Conservation (phyloP, 805 yeast species). For the Lachancea kluyveri region DNA sequence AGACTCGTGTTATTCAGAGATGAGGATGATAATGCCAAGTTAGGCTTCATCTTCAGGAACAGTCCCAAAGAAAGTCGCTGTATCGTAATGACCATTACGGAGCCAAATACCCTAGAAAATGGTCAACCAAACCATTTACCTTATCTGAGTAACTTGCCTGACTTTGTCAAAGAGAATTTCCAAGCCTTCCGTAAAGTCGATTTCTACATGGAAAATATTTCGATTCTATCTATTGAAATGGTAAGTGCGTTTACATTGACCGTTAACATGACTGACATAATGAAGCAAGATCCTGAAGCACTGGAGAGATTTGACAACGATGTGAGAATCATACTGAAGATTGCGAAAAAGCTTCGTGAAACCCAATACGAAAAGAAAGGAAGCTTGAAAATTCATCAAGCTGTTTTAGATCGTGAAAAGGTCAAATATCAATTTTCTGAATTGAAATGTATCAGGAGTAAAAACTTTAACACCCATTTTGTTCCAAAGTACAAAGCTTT, state of each 20-base stretch:
- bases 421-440: constrained; percentile 16
- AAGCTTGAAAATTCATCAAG: constrained; percentile 27
- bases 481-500: constrained; percentile 41
- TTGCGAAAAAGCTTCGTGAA: constrained; percentile 21
- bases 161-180: constrained; percentile 25
- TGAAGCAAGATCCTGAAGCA: constrained; percentile 25
- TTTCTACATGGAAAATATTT: constrained; percentile 24
- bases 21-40: constrained; percentile 28
- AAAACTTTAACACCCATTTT: constrained; percentile 41
- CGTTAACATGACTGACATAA: constrained; percentile 22
- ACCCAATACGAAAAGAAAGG: constrained; percentile 24
- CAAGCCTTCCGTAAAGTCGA: constrained; percentile 29
- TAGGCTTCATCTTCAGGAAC: constrained; percentile 49
- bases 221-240: constrained; percentile 26
- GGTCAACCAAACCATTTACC: constrained; percentile 33
- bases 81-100: constrained; percentile 31
- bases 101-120: constrained; percentile 21
- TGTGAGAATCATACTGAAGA: constrained; percentile 17
- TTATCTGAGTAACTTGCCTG: constrained; percentile 25
- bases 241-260: constrained; percentile 22
- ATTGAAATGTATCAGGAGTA: constrained; percentile 30
- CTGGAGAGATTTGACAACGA: constrained; percentile 19
- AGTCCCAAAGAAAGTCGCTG: constrained; percentile 19
- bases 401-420: constrained; percentile 23
- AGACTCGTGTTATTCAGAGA: constrained; percentile 55